A percentile compares a stretch with the other conserved stretches of the same genome.
These are phyloP conservation scores for Begonia loranthoides DNA, from an alignment of 306 rosid genomes.

Conservation along the genomic window DNA sequence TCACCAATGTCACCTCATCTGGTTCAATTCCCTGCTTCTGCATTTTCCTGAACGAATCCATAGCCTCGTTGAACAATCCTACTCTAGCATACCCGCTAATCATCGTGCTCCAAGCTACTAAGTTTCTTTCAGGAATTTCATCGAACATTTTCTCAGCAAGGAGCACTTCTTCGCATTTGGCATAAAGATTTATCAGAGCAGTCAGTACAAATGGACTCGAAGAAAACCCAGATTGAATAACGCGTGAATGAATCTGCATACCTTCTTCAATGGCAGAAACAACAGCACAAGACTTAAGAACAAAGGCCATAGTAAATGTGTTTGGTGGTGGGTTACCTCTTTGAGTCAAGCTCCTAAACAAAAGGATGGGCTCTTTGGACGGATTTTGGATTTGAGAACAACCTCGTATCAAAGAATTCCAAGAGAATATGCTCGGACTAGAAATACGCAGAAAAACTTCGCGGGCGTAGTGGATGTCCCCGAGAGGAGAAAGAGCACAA, in stretches of 20 bases:
- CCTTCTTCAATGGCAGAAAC: constrained; percentile 25
- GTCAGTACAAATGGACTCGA: constrained; percentile 26
- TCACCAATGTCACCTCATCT: constrained; percentile 58
- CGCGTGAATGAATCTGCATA: constrained; percentile 33
- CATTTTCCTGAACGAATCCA: constrained; percentile 43
- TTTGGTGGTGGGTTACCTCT: constrained; percentile 17
- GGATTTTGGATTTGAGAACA: constrained; percentile 22
- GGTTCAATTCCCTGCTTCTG: constrained; percentile 36
- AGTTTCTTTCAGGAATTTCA: constrained; percentile 34
- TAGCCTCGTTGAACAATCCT: constrained; percentile 41
- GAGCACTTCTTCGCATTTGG: constrained; percentile 46
- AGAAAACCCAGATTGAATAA: constrained; percentile 29
- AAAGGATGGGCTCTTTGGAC: constrained; percentile 24
- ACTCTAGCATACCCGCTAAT: constrained; percentile 51
- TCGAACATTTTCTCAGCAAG: constrained; percentile 34
- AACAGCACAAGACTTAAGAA: constrained; percentile 45
- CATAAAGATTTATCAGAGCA: constrained; percentile 46
- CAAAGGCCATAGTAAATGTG: constrained; percentile 29
- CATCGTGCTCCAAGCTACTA: constrained; percentile 61
- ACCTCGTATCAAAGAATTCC: constrained; percentile 37
- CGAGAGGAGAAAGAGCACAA: constrained; percentile 27
- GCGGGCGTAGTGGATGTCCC: constrained; percentile 12
- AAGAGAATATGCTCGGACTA: constrained; percentile 22
- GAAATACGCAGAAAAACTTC: constrained; percentile 19
- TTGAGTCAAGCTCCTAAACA: constrained; percentile 34